phyloP scores from a whole-genome alignment of 176 grass and related monocot genomes.

The Themeda triandra region DNA sequence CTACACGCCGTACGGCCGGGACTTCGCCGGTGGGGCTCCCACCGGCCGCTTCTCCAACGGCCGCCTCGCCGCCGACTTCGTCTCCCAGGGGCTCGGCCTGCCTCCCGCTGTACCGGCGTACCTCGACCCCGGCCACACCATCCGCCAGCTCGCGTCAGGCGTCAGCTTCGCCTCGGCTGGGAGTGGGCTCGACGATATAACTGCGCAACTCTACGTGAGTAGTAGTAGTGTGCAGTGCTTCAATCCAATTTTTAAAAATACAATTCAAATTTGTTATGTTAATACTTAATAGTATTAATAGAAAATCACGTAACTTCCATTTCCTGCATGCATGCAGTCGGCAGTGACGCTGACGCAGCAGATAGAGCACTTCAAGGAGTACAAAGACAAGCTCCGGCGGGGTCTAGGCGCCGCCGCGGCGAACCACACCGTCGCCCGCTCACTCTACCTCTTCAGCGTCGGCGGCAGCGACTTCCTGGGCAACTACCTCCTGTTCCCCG shows the following conservation, averaged over 20 bases:
- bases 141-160: constrained; percentile 37
- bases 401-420: neutral
- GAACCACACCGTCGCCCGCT: neutral
- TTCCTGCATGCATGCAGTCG: constrained; percentile 2
- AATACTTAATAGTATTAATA: neutral
- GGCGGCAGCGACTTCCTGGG: constrained; percentile 64
- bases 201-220: constrained; percentile 43
- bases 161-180: constrained; percentile 75
- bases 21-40: constrained; percentile 44
- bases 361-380: constrained; percentile 32
- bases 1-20: constrained; percentile 60
- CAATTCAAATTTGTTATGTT: no score
- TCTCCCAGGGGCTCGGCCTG: constrained; percentile 64
- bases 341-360: constrained; percentile 20
- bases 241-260: no score
- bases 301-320: neutral
- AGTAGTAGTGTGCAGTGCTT: no score
- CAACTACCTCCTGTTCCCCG: constrained; percentile 41
- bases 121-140: constrained; percentile 43
- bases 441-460: constrained; percentile 38
- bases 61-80: constrained; percentile 56
- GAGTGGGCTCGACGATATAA: constrained; percentile 48
- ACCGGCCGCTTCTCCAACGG: constrained; percentile 86
- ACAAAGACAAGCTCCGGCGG: constrained; percentile 7
- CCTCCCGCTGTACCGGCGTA: constrained; percentile 45